A percentile compares a stretch with the other conserved stretches of the same genome.
phyloP scores from a whole-genome alignment of 805 yeast species.

The Saccharomyces eubayanus region DNA sequence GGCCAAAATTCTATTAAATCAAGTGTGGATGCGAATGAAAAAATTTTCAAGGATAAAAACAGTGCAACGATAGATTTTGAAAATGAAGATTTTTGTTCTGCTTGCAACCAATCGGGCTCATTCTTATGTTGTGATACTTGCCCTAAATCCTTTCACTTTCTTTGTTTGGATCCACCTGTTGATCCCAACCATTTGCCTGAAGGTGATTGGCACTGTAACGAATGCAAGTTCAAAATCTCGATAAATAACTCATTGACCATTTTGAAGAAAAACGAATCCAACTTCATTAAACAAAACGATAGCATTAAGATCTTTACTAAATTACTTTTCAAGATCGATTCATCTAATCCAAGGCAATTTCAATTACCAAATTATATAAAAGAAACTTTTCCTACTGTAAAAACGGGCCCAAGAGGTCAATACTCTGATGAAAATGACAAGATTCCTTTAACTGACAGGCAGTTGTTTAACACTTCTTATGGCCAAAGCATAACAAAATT shows the following conservation, averaged over 20 bases:
- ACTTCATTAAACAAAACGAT: slow-evolving; percentile 1
- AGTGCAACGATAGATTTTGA: slow-evolving; percentile 31
- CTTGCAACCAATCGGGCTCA: slow-evolving; percentile 84
- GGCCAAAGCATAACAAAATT: slow-evolving; percentile 29
- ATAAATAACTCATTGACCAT: slow-evolving; percentile 13
- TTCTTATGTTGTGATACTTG: slow-evolving; percentile 92
- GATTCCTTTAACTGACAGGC: slow-evolving; percentile 33
- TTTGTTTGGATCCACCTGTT: slow-evolving; percentile 85
- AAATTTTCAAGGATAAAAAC: slow-evolving; percentile 11
- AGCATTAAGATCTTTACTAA: slow-evolving; percentile 39
- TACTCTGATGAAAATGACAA: slow-evolving; percentile 53
- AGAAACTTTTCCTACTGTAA: slow-evolving; percentile 65
- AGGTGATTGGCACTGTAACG: slow-evolving; percentile 83
- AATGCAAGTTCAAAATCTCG: slow-evolving; percentile 43
- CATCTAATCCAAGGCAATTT: slow-evolving; percentile 58
- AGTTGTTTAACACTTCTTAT: slow-evolving; percentile 40
- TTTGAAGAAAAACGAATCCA: slow-evolving; percentile 16
- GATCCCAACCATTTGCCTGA: slow-evolving; percentile 70
- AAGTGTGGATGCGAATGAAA: not conserved
- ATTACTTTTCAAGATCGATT: slow-evolving; percentile 49
- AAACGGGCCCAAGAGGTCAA: slow-evolving; percentile 60
- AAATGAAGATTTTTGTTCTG: slow-evolving; percentile 85
- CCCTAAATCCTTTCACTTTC: slow-evolving; percentile 84
- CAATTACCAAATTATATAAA: slow-evolving; percentile 60
- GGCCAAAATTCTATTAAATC: slow-evolving; percentile 31